Evolutionary conservation across 768 basidiomycete genomes (phyloP).

Genomic region (Exidia glandulosa): DNA sequence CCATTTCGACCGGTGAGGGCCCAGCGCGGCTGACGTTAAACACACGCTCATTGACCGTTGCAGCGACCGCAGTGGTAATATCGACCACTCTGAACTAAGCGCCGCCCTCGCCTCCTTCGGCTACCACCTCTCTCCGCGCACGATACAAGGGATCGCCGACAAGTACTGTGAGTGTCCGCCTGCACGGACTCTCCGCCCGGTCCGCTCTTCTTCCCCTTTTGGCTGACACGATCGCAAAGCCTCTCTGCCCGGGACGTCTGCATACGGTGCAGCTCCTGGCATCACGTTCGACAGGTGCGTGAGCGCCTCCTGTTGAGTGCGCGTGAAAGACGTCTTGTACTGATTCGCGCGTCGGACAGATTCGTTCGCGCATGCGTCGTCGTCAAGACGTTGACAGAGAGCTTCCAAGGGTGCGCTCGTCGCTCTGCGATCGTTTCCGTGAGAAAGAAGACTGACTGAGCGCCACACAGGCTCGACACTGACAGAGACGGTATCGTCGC

Average conservation of each 20-base stretch:
- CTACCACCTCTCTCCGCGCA: slow-evolving; percentile 55
- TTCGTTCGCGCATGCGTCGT: slow-evolving; percentile 79
- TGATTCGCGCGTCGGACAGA: slow-evolving; percentile 14
- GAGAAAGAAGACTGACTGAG: not conserved
- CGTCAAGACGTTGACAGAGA: slow-evolving; percentile 67
- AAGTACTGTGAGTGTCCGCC: slow-evolving; percentile 70
- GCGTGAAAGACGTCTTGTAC: no score
- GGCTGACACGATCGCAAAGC: slow-evolving; percentile 22
- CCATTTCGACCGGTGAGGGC: slow-evolving; percentile 48
- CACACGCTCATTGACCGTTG: not conserved
- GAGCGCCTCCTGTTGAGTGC: not conserved
- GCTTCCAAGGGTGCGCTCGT: slow-evolving; percentile 58
- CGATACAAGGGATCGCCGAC: slow-evolving; percentile 53
- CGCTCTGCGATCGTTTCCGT: not conserved
- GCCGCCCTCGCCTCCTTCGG: slow-evolving; percentile 72
- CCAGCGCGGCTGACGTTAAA: slow-evolving; percentile 28
- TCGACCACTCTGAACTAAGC: slow-evolving; percentile 63
- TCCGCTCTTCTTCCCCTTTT: not conserved
- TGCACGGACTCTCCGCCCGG: not conserved
- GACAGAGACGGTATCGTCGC: slow-evolving; percentile 69
- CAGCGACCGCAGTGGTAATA: slow-evolving; percentile 47
- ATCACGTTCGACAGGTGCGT: slow-evolving; percentile 60
- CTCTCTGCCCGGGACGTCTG: slow-evolving; percentile 35
- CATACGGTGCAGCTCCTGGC: slow-evolving; percentile 57
- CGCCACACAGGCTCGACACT: slow-evolving; percentile 40